These are phyloP conservation scores for Allium fistulosum DNA, from an alignment of 106 monocot genomes.

Conservation along the genomic window DNA sequence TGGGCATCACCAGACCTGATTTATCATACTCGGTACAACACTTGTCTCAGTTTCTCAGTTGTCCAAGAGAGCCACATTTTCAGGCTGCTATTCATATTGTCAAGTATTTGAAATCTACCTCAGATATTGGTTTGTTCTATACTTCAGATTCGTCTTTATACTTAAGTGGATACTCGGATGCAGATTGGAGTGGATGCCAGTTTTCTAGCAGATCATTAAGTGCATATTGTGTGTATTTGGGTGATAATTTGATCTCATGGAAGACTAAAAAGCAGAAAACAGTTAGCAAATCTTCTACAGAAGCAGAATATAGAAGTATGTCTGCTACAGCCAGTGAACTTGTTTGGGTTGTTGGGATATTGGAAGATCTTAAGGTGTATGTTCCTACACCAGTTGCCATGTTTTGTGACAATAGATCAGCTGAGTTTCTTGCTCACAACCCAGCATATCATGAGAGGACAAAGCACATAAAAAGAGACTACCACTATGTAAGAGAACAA, in stretches of 20 bases:
- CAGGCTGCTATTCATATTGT: background rate
- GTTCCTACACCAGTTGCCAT: background rate
- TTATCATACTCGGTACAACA: background rate
- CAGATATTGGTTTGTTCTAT: background rate
- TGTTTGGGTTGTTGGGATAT: background rate
- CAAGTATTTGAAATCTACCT: background rate
- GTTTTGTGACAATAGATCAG: background rate
- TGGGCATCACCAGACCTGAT: background rate
- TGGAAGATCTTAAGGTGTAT: background rate
- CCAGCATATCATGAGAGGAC: slow-evolving; percentile 1
- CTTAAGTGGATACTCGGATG: background rate
- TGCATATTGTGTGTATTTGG: background rate
- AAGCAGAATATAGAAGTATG: background rate
- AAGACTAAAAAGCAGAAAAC: background rate
- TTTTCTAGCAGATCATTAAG: background rate
- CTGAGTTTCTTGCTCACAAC: background rate
- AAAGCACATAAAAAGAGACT: slow-evolving; percentile 1
- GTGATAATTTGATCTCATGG: background rate
- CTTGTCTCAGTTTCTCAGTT: background rate
- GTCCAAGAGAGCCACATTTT: background rate
- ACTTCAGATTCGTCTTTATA: background rate
- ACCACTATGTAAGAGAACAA: background rate
- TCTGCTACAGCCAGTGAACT: background rate
- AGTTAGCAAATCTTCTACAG: background rate
- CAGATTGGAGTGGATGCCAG: background rate